phyloP scores from a whole-genome alignment of 2,329 filamentous ascomycete genomes.

The Fusarium udum region DNA sequence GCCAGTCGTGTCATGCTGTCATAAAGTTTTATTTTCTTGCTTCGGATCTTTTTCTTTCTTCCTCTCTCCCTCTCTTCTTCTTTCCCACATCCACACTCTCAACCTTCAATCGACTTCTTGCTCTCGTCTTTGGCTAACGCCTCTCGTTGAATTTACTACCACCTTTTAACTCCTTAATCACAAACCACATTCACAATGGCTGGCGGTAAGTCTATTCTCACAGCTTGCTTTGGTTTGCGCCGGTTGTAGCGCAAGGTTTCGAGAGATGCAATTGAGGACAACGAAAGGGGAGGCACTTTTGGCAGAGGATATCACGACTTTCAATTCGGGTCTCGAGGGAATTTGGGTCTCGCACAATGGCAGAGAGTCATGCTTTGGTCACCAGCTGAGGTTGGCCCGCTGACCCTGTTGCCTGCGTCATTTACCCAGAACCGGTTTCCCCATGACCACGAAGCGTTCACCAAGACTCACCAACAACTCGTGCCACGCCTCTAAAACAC shows the following conservation, averaged over 20 bases:
- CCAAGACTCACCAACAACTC: constrained; percentile 21
- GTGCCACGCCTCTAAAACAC: constrained; percentile 2
- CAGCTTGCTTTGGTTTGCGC: constrained; percentile 16
- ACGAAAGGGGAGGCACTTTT: constrained; percentile 2
- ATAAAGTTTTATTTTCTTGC: constrained; percentile 50
- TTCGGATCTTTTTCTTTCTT: constrained; percentile 35
- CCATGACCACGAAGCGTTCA: constrained; percentile 25
- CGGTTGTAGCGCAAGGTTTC: not conserved
- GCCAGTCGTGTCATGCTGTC: constrained; percentile 51
- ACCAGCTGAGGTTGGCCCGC: constrained; percentile 8
- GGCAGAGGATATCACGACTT: constrained; percentile 7
- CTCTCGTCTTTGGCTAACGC: constrained; percentile 30
- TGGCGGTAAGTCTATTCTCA: constrained; percentile 53
- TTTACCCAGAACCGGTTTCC: constrained; percentile 42
- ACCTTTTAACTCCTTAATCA: constrained; percentile 30
- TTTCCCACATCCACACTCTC: constrained; percentile 32
- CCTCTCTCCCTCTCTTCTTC: constrained; percentile 27
- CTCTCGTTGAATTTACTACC: constrained; percentile 28
- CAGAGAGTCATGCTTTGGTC: not conserved
- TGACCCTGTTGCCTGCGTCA: constrained; percentile 45
- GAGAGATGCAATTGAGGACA: constrained; percentile 35
- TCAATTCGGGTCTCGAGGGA: not conserved
- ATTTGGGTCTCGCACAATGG: not conserved
- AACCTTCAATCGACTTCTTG: constrained; percentile 12
- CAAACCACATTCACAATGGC: constrained; percentile 52